These are phyloP conservation scores for Cucumis melo DNA, from an alignment of 306 rosid species.

Conservation along the genomic window DNA sequence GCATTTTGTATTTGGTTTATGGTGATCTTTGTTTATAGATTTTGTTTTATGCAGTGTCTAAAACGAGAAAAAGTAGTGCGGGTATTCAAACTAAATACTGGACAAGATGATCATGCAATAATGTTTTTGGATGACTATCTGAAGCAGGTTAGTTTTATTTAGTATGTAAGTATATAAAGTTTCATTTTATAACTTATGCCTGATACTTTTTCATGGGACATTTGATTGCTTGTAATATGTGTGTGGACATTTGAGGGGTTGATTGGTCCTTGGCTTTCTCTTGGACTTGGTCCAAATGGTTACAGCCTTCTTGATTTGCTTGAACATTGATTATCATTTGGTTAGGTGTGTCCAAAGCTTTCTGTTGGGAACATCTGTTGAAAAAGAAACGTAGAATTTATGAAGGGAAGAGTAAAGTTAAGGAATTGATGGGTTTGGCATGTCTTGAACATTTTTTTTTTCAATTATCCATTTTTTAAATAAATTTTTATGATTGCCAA, in stretches of 20 bases:
- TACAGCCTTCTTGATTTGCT: background rate
- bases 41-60: constrained; percentile 39
- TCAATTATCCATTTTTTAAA: background rate
- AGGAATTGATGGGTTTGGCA: background rate
- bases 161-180: background rate
- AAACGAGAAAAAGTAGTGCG: constrained; percentile 75
- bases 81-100: constrained; percentile 73
- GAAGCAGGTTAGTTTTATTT: constrained; percentile 45
- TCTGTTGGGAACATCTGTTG: background rate
- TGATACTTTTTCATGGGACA: background rate
- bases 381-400: background rate
- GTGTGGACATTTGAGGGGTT: background rate
- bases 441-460: background rate
- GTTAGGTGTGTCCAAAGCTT: background rate
- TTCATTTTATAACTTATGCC: background rate
- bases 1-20: background rate
- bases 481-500: background rate
- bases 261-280: background rate
- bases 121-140: constrained; percentile 78
- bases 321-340: background rate
- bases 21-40: background rate
- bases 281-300: background rate
- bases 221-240: background rate
- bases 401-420: background rate
- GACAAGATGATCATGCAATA: constrained; percentile 83